A percentile compares a stretch with the other conserved stretches of the same genome.
phyloP scores from a whole-genome alignment of 2,329 filamentous ascomycete genomes.

The Penicillium sp. region DNA sequence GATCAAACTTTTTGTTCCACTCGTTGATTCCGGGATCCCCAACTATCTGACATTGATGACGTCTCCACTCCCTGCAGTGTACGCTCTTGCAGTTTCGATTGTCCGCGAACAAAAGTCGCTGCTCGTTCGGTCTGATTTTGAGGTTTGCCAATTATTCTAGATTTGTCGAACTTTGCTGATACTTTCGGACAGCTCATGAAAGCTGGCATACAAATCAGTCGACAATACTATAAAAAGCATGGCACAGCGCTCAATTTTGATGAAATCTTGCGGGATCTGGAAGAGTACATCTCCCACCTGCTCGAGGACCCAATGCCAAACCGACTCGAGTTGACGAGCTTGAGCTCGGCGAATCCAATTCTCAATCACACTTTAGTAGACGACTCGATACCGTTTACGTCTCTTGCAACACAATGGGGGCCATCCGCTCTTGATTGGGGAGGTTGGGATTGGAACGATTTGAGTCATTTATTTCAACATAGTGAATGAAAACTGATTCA shows the following conservation, averaged over 20 bases:
- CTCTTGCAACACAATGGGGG: constrained; percentile 7
- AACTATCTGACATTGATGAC: constrained; percentile 11
- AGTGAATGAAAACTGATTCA: constrained; percentile 7
- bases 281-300: not conserved
- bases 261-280: constrained; percentile 9
- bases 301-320: not conserved
- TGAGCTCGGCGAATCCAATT: constrained; percentile 1
- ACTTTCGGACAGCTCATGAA: constrained; percentile 13
- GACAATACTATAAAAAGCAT: constrained; percentile 10
- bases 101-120: constrained; percentile 11
- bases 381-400: not conserved
- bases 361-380: not conserved
- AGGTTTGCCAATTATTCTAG: constrained; percentile 1
- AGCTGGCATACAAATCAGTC: constrained; percentile 12
- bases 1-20: constrained; percentile 15
- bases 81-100: constrained; percentile 14
- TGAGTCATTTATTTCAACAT: constrained; percentile 19
- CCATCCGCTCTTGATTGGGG: constrained; percentile 15
- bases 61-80: constrained; percentile 17
- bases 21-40: constrained; percentile 9
- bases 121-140: constrained; percentile 18
- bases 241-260: constrained; percentile 11
- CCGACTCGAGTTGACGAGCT: not conserved
- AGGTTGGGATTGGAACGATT: constrained; percentile 22
- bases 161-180: not conserved